Conservation (phyloP, 177 flowering plant genomes). For the Tripterygium wilfordii region DNA sequence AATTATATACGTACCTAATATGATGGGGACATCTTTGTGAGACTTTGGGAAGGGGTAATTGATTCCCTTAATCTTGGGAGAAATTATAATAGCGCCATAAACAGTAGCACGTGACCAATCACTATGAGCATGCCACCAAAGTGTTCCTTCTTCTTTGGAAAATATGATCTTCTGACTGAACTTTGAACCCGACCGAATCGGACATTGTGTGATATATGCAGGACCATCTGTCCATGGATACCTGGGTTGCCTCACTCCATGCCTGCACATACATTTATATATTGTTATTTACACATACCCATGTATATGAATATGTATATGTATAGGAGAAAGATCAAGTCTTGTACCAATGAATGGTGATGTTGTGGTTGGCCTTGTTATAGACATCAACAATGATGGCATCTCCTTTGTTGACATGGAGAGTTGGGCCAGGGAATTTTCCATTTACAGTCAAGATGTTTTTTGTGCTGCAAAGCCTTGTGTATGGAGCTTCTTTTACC, state of each 20-base stretch:
- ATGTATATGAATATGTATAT: too few relatives aligned
- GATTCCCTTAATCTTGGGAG: slow-evolving; percentile 11
- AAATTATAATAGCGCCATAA: slow-evolving; percentile 30
- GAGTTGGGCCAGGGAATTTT: slow-evolving; percentile 21
- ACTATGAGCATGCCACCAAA: slow-evolving; percentile 56
- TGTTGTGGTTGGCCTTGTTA: slow-evolving; percentile 11
- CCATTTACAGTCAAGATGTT: slow-evolving; percentile 21
- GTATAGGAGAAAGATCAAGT: too few relatives aligned
- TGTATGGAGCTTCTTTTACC: too few relatives aligned
- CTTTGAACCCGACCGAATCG: slow-evolving; percentile 27
- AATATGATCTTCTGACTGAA: slow-evolving; percentile 28
- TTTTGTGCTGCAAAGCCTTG: slow-evolving; percentile 24
- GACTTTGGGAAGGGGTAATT: slow-evolving; percentile 35
- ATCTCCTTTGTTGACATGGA: slow-evolving; percentile 16
- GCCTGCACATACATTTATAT: slow-evolving; percentile 23
- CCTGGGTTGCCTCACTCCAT: slow-evolving; percentile 46
- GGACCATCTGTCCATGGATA: slow-evolving; percentile 58
- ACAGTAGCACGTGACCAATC: slow-evolving; percentile 46
- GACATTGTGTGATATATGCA: slow-evolving; percentile 40
- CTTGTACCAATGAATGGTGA: slow-evolving; percentile 30
- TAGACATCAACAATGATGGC: slow-evolving; percentile 10
- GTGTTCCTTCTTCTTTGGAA: slow-evolving; percentile 32
- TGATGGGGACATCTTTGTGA: slow-evolving; percentile 16
- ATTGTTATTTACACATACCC: too few relatives aligned
- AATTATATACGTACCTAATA: slow-evolving; percentile 23